Evolutionary conservation across 2,329 filamentous ascomycete species (phyloP).

Genomic region (Ceratocystis destructans): DNA sequence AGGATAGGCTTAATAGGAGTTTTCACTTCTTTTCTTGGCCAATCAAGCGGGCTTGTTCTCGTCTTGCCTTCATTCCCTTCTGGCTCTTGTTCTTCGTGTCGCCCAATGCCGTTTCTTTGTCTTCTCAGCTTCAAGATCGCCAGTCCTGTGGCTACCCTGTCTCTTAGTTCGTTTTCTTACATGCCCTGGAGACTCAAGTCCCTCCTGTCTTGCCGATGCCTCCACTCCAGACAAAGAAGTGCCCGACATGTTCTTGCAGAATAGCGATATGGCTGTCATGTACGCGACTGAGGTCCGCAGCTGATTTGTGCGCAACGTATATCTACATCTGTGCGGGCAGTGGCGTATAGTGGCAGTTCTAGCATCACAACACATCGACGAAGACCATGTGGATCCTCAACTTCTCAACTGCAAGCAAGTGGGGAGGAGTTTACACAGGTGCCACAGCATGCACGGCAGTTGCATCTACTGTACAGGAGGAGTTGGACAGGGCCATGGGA

Average conservation of each 20-base stretch:
- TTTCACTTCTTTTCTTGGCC: not conserved
- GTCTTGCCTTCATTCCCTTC: not conserved
- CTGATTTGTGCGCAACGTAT: slow-evolving; percentile 45
- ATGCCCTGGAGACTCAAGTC: slow-evolving; percentile 47
- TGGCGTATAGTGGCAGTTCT: slow-evolving; percentile 43
- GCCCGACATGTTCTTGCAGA: slow-evolving; percentile 34
- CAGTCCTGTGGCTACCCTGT: slow-evolving; percentile 35
- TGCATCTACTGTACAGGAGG: slow-evolving; percentile 11
- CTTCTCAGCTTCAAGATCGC: not conserved
- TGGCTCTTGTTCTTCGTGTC: not conserved
- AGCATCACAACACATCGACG: slow-evolving; percentile 40
- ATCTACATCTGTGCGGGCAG: slow-evolving; percentile 25
- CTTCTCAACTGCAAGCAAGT: slow-evolving; percentile 22
- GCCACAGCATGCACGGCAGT: slow-evolving; percentile 22
- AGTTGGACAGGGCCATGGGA: not conserved
- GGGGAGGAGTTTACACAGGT: slow-evolving; percentile 26
- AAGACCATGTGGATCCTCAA: slow-evolving; percentile 27
- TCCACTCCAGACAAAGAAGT: slow-evolving; percentile 21
- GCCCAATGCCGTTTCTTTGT: not conserved
- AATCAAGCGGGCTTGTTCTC: not conserved
- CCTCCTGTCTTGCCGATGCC: slow-evolving; percentile 20
- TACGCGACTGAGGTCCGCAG: slow-evolving; percentile 45
- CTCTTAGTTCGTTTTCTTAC: slow-evolving; percentile 41
- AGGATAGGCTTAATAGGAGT: not conserved
- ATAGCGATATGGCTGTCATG: slow-evolving; percentile 54